Percentiles rank a stretch among this genome's conserved stretches.
phyloP scores from a whole-genome alignment of 116 monocot genomes.

The Dioscorea cayenensis region DNA sequence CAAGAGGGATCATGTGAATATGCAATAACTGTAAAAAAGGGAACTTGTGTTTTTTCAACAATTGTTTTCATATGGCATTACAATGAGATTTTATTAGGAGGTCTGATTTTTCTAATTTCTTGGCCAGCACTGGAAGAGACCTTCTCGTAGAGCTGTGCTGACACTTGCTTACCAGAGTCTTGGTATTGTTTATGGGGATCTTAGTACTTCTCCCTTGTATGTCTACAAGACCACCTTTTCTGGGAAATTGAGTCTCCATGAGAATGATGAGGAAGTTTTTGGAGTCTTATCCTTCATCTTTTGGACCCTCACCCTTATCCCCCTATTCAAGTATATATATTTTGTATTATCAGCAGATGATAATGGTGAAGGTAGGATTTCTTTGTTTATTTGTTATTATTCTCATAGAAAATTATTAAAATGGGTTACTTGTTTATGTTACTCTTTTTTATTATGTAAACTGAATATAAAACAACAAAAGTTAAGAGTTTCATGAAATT shows the following conservation, averaged over 20 bases:
- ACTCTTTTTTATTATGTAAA: too few relatives aligned
- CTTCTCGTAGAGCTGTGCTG: constrained; percentile 6
- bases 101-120: constrained; percentile 1
- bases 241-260: constrained; percentile 56
- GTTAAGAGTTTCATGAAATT: too few relatives aligned
- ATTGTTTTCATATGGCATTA: too few relatives aligned
- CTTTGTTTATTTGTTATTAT: not conserved
- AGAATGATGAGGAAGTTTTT: constrained; percentile 64
- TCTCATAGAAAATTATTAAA: too few relatives aligned
- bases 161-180: constrained; percentile 41
- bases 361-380: constrained; percentile 60
- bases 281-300: constrained; percentile 79
- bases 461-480: too few relatives aligned
- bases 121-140: not conserved
- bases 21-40: too few relatives aligned
- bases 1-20: too few relatives aligned
- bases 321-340: constrained; percentile 67
- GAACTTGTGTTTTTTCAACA: too few relatives aligned
- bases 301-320: constrained; percentile 74
- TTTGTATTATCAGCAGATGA: constrained; percentile 71
- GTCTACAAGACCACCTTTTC: constrained; percentile 82
- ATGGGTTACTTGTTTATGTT: too few relatives aligned
- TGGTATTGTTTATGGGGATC: constrained; percentile 75
- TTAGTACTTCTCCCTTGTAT: constrained; percentile 75
- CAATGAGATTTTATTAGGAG: not conserved